Conservation (phyloP, 2,329 filamentous ascomycete genomes). For the Alternaria panax region DNA sequence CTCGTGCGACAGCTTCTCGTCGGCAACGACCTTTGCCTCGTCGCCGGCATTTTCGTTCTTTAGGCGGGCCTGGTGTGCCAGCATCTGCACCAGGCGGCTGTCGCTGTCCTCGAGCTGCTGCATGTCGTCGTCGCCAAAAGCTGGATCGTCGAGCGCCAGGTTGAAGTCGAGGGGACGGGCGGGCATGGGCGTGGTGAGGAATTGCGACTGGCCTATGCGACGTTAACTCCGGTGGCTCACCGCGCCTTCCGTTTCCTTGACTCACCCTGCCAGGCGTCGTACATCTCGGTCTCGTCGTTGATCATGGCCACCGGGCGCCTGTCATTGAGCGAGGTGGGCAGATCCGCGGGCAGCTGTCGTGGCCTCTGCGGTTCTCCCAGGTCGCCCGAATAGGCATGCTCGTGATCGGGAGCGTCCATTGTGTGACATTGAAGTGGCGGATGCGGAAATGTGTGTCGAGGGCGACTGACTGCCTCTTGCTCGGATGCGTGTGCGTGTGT, state of each 20-base stretch:
- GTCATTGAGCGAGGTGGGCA: slow-evolving; percentile 92
- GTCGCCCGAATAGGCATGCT: slow-evolving; percentile 47
- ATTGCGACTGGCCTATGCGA: slow-evolving; percentile 85
- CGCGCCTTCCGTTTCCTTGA: slow-evolving; percentile 29
- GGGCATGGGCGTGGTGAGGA: slow-evolving; percentile 83
- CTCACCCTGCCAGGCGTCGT: slow-evolving; percentile 97
- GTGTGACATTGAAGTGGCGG: slow-evolving; percentile 36
- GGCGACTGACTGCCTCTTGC: slow-evolving; percentile 11
- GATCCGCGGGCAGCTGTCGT: slow-evolving; percentile 75
- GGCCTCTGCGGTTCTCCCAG: slow-evolving; percentile 39
- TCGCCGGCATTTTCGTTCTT: slow-evolving; percentile 72
- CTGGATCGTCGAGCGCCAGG: slow-evolving; percentile 79
- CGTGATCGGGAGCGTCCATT: slow-evolving; percentile 47
- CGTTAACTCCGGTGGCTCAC: slow-evolving; percentile 3
- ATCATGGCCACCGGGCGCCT: slow-evolving; percentile 73
- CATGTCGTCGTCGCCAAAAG: slow-evolving; percentile 72
- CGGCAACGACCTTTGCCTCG: slow-evolving; percentile 78
- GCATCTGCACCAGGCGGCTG: slow-evolving; percentile 89
- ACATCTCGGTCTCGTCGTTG: slow-evolving; percentile 89
- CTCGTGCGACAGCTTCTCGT: slow-evolving; percentile 74
- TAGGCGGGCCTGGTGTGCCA: slow-evolving; percentile 90
- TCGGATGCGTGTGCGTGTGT: slow-evolving; percentile 15
- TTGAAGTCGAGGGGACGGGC: slow-evolving; percentile 87
- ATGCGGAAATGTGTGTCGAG: background rate
- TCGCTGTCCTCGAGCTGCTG: slow-evolving; percentile 76